Percentiles rank a stretch among this genome's conserved stretches.
Evolutionary conservation across 192 early-diverging fungal genomes (phyloP).

Genomic region (Backusella macrospora): DNA sequence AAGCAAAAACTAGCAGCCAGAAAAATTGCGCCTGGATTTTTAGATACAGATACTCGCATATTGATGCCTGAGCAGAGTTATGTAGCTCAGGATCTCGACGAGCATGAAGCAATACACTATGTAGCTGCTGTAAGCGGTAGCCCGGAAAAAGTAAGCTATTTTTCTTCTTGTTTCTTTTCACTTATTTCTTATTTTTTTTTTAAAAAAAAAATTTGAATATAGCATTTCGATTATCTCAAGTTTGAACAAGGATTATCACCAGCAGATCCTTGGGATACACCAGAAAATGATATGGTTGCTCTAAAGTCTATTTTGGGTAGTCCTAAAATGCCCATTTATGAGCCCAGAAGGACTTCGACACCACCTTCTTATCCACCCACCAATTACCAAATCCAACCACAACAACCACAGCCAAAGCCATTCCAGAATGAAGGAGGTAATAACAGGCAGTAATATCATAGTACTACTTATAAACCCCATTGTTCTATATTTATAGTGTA

Average conservation of each 20-base stretch:
- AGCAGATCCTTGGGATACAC: slow-evolving; percentile 63
- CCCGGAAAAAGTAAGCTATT: slow-evolving; percentile 11
- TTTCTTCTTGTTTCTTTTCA: neutral
- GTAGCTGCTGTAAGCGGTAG: neutral
- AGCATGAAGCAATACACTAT: neutral
- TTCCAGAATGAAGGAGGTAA: slow-evolving; percentile 20
- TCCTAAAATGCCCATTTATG: slow-evolving; percentile 5
- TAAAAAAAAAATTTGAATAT: neutral
- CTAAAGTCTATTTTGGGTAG: slow-evolving; percentile 54
- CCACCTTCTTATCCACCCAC: slow-evolving; percentile 4
- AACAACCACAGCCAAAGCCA: slow-evolving; percentile 15
- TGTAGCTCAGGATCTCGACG: neutral
- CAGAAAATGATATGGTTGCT: slow-evolving; percentile 58
- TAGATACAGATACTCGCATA: slow-evolving; percentile 62
- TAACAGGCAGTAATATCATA: neutral
- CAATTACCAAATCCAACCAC: slow-evolving; percentile 5
- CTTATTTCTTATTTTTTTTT: neutral
- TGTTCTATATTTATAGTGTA: neutral
- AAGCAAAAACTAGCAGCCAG: slow-evolving; percentile 54
- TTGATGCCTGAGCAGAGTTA: slow-evolving; percentile 43
- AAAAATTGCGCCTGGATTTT: slow-evolving; percentile 67
- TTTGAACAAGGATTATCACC: slow-evolving; percentile 69
- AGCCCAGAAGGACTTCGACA: neutral
- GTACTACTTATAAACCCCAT: no score
- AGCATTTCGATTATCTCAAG: slow-evolving; percentile 56